Evolutionary conservation across 2,329 filamentous ascomycete species (phyloP).

Genomic region (Emmonsiellopsis sp.): DNA sequence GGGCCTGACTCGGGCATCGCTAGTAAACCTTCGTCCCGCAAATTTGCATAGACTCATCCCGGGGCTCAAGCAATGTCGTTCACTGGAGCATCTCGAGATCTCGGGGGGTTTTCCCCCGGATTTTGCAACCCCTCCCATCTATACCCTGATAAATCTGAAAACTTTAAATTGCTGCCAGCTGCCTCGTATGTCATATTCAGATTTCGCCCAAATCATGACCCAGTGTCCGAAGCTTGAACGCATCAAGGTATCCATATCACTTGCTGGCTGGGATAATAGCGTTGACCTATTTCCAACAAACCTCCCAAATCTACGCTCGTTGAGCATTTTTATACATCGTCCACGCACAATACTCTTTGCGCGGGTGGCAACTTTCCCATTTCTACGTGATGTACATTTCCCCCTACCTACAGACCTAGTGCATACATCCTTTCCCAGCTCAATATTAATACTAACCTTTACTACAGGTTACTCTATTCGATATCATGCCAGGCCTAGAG

Average conservation of each 20-base stretch:
- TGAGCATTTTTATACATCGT: neutral
- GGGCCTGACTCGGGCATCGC: constrained; percentile 22
- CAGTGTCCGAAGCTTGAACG: constrained; percentile 12
- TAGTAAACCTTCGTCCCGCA: constrained; percentile 11
- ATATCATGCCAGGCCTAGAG: constrained; percentile 22
- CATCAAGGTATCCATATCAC: constrained; percentile 8
- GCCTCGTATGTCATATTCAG: constrained; percentile 6
- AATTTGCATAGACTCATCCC: constrained; percentile 20
- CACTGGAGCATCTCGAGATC: constrained; percentile 25
- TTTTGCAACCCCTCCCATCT: constrained; percentile 2
- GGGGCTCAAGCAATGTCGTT: constrained; percentile 17
- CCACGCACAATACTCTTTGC: neutral
- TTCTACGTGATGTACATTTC: constrained; percentile 2
- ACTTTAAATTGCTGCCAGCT: constrained; percentile 7
- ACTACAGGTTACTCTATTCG: constrained; percentile 10
- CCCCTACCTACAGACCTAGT: neutral
- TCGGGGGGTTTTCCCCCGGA: constrained; percentile 14
- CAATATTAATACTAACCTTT: neutral
- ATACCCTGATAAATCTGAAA: constrained; percentile 9
- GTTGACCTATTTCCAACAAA: neutral
- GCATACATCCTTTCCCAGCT: neutral
- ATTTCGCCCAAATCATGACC: constrained; percentile 8
- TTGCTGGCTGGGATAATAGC: neutral
- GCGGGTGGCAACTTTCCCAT: neutral
- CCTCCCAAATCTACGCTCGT: constrained; percentile 2